Conservation (phyloP, 148 eudicot genomes). For the Rhododendron williamsianum region DNA sequence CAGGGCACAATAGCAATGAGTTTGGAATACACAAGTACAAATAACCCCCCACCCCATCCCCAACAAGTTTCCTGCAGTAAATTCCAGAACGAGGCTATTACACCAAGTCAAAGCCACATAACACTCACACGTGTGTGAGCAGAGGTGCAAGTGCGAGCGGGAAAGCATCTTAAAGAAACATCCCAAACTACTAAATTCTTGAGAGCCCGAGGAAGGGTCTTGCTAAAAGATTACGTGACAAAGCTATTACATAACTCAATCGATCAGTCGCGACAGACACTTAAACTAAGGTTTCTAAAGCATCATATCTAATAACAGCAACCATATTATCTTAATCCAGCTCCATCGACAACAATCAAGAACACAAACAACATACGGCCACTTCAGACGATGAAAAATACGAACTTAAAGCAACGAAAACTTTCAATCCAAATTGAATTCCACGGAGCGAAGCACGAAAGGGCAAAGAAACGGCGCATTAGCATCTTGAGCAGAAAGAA, state of each 20-base stretch:
- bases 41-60: neutral
- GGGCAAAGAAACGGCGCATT: neutral
- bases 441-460: neutral
- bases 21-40: neutral
- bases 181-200: neutral
- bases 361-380: neutral
- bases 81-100: neutral
- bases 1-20: neutral
- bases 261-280: neutral
- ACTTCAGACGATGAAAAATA: neutral
- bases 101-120: neutral
- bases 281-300: neutral
- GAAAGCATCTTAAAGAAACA: neutral
- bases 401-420: neutral
- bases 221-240: neutral
- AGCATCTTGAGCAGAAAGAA: neutral
- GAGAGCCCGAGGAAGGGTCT: neutral
- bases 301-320: neutral
- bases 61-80: neutral
- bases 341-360: conserved; percentile 4
- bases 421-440: neutral
- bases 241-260: neutral
- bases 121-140: no score
- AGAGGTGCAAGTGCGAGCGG: neutral
- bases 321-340: neutral